Evolutionary conservation across 2,329 filamentous ascomycete species (phyloP).

Genomic region (Fusarium sp.): DNA sequence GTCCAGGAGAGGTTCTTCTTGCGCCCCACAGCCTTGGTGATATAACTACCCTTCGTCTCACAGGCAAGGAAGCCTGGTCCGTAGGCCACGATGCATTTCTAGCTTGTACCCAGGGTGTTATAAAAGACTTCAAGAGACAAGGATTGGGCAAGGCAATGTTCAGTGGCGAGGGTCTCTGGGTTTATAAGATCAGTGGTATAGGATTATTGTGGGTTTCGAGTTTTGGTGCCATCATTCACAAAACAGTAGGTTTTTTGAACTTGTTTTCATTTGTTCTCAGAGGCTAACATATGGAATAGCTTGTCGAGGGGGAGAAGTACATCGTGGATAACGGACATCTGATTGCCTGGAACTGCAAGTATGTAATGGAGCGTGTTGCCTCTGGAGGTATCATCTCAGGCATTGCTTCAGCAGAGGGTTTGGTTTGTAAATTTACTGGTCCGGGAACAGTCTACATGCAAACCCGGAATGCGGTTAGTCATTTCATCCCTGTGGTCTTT

Average conservation of each 20-base stretch:
- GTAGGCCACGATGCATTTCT: constrained; percentile 89
- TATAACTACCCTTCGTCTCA: constrained; percentile 80
- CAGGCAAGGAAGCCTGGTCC: constrained; percentile 79
- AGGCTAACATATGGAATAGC: constrained; percentile 46
- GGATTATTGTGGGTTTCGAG: constrained; percentile 91
- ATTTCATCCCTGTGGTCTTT: not conserved
- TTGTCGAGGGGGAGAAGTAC: constrained; percentile 80
- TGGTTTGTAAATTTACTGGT: constrained; percentile 93
- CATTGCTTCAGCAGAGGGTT: constrained; percentile 81
- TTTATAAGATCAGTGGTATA: constrained; percentile 84
- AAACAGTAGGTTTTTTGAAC: constrained; percentile 73
- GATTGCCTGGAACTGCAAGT: constrained; percentile 97
- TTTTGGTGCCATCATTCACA: constrained; percentile 93
- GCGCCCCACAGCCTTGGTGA: constrained; percentile 85
- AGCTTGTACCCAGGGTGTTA: constrained; percentile 84
- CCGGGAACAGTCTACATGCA: constrained; percentile 94
- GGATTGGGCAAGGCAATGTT: constrained; percentile 91
- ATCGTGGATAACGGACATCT: constrained; percentile 93
- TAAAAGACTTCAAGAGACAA: constrained; percentile 89
- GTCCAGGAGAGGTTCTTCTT: constrained; percentile 88
- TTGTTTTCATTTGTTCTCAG: too few relatives aligned
- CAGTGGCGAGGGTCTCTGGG: constrained; percentile 89
- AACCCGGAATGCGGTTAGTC: constrained; percentile 80
- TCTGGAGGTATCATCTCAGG: constrained; percentile 94
- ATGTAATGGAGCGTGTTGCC: constrained; percentile 87